Evolutionary conservation across 768 basidiomycete genomes (phyloP).

Genomic region (Sporobolomyces phaffii): DNA sequence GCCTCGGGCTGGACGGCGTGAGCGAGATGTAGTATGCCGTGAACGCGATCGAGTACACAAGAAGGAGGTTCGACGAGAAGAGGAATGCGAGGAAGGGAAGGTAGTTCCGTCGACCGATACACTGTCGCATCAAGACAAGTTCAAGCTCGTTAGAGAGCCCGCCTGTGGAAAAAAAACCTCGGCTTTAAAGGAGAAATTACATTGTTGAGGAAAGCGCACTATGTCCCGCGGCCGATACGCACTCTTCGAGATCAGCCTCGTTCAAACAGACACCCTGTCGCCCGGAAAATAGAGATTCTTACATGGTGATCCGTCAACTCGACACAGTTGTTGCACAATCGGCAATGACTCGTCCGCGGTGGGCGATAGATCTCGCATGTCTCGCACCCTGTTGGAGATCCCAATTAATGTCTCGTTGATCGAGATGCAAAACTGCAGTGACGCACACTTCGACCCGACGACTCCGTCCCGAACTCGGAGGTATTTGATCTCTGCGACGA

Average conservation of each 20-base stretch:
- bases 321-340: conserved; percentile 97
- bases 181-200: no score
- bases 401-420: no score
- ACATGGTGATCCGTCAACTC: conserved; percentile 84
- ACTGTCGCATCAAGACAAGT: conserved; percentile 46
- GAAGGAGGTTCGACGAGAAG: conserved; percentile 56
- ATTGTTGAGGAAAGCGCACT: conserved; percentile 65
- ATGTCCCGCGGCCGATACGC: no score
- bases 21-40: conserved; percentile 30
- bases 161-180: no score
- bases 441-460: conserved; percentile 40
- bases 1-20: background rate
- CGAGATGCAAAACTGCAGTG: no score
- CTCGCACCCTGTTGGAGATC: conserved; percentile 69
- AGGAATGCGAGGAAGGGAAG: conserved; percentile 84
- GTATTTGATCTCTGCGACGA: conserved; percentile 23
- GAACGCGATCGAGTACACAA: conserved; percentile 30
- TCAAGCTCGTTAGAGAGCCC: no score
- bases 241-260: no score
- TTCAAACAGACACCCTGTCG: no score
- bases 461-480: conserved; percentile 66
- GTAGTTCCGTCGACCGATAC: conserved; percentile 90
- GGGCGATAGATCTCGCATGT: conserved; percentile 91
- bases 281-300: background rate
- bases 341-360: conserved; percentile 90